Conservation (phyloP, 1,284 basidiomycete genomes). For the Uromyces viciae-fabae region DNA sequence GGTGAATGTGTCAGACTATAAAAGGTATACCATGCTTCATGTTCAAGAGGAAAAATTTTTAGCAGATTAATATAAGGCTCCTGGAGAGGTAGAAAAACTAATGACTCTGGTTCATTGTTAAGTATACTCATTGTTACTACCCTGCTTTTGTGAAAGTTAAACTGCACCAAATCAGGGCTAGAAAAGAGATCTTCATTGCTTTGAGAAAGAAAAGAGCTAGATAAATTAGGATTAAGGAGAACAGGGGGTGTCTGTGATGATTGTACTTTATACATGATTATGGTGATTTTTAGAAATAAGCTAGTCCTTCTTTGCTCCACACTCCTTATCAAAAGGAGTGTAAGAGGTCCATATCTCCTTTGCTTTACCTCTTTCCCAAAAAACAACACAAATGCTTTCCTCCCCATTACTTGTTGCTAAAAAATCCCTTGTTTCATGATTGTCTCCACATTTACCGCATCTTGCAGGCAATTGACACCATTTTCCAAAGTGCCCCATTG, state of each 20-base stretch:
- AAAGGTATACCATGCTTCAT: constrained; percentile 6
- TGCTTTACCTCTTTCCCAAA: neutral
- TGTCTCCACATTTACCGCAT: no score
- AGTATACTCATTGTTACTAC: neutral
- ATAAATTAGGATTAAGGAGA: neutral
- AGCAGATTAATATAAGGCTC: constrained; percentile 2
- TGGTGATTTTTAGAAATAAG: neutral
- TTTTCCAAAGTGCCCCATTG: no score
- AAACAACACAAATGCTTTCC: neutral
- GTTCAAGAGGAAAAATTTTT: neutral
- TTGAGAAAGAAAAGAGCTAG: neutral
- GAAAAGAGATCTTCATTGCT: neutral
- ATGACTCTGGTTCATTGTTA: neutral
- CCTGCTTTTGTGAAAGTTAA: constrained; percentile 9
- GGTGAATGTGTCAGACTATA: neutral
- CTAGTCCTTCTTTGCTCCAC: neutral
- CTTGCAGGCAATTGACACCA: no score
- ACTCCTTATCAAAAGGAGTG: constrained; percentile 9
- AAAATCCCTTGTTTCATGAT: no score
- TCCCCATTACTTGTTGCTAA: no score
- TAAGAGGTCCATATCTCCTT: neutral
- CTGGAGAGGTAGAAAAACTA: neutral
- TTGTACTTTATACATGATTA: neutral
- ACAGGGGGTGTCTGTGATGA: neutral
- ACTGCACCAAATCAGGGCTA: neutral